A percentile compares a stretch with the other conserved stretches of the same genome.
phyloP scores from a whole-genome alignment of 805 yeast genomes.

The Nakazawaea wyomingensis region DNA sequence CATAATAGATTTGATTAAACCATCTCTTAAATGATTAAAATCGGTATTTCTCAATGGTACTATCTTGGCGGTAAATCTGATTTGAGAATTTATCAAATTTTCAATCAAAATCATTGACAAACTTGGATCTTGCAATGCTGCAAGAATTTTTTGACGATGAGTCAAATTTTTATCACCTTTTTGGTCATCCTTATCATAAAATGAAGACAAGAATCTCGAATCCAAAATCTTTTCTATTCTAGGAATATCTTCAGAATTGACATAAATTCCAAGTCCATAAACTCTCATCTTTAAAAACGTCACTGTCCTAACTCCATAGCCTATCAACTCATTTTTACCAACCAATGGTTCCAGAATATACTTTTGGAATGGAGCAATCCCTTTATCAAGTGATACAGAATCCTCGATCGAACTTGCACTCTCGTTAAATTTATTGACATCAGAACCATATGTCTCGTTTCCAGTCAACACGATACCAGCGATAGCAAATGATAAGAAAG shows the following conservation, averaged over 20 bases:
- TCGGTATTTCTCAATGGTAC: constrained; percentile 90
- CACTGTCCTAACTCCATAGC: constrained; percentile 78
- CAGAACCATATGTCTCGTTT: neutral
- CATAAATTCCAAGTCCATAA: constrained; percentile 80
- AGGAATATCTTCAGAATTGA: constrained; percentile 53
- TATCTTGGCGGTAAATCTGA: constrained; percentile 66
- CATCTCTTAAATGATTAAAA: constrained; percentile 84
- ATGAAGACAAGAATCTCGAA: constrained; percentile 33
- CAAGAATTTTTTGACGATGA: constrained; percentile 34
- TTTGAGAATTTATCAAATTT: constrained; percentile 51
- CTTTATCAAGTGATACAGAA: constrained; percentile 19
- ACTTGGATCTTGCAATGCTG: constrained; percentile 45
- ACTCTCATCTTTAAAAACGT: constrained; percentile 80
- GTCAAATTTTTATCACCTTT: constrained; percentile 16
- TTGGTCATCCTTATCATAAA: constrained; percentile 19
- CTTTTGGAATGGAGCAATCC: constrained; percentile 25
- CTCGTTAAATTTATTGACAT: constrained; percentile 13
- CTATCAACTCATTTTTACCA: constrained; percentile 51
- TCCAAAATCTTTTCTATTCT: constrained; percentile 36
- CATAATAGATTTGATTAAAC: constrained; percentile 73
- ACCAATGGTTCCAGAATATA: constrained; percentile 15
- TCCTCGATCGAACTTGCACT: constrained; percentile 13
- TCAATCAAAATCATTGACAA: constrained; percentile 50
- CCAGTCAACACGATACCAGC: neutral
- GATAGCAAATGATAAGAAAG: neutral